phyloP scores from a whole-genome alignment of 257 asterid species.

The Solanum verrucosum region DNA sequence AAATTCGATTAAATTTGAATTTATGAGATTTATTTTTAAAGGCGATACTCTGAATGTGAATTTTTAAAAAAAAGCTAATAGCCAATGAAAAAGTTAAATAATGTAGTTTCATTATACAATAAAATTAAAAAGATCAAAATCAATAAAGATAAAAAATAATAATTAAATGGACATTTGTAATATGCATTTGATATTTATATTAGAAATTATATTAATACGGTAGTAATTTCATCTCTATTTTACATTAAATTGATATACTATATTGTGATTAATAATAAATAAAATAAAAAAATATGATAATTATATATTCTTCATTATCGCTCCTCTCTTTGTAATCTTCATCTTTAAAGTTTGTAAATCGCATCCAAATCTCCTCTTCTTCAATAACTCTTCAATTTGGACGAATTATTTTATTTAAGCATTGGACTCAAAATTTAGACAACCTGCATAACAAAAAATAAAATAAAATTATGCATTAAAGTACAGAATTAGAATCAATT shows the following conservation, averaged over 20 bases:
- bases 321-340: background rate
- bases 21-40: background rate
- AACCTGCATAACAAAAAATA: background rate
- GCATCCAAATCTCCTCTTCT: background rate
- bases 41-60: rapidly evolving
- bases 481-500: too few relatives aligned
- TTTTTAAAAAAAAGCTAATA: too few relatives aligned
- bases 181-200: background rate
- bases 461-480: background rate
- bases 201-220: background rate
- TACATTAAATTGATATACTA: background rate
- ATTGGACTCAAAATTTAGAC: background rate
- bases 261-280: background rate
- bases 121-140: background rate
- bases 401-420: background rate
- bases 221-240: background rate
- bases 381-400: background rate
- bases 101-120: background rate
- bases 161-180: background rate
- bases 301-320: background rate
- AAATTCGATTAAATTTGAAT: background rate
- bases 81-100: background rate
- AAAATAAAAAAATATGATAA: background rate
- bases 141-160: background rate
- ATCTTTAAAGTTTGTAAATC: background rate